phyloP scores from a whole-genome alignment of 495 filamentous ascomycete species.

The Tuber microsphaerosporum region DNA sequence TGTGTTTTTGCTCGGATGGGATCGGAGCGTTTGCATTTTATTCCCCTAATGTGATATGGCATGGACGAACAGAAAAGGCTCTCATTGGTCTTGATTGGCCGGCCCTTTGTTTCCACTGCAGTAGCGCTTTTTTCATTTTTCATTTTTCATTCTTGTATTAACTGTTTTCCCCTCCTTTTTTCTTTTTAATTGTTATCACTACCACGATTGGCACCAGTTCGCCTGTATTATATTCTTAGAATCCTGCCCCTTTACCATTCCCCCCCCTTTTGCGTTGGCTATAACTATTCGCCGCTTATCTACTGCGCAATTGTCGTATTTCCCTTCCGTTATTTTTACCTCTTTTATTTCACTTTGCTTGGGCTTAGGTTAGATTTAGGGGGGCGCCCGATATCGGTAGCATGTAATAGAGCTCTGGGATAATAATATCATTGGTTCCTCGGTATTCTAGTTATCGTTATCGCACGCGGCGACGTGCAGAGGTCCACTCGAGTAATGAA shows the following conservation, averaged over 20 bases:
- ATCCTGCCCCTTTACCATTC: neutral
- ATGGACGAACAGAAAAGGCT: constrained; percentile 27
- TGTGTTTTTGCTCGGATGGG: constrained; percentile 15
- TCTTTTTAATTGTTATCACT: constrained; percentile 19
- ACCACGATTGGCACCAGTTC: constrained; percentile 14
- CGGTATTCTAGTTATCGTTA: neutral
- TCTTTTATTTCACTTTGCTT: neutral
- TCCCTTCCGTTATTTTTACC: neutral
- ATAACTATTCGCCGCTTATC: neutral
- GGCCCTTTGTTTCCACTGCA: constrained; percentile 1
- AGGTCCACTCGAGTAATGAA: neutral
- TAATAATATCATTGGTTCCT: neutral
- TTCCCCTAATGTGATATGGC: constrained; percentile 22
- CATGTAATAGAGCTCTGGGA: neutral
- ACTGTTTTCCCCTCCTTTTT: constrained; percentile 11
- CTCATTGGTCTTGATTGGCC: neutral
- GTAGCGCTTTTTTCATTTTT: neutral
- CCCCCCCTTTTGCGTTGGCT: neutral
- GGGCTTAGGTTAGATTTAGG: neutral
- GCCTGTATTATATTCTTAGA: neutral
- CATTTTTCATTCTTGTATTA: neutral
- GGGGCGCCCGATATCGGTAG: neutral
- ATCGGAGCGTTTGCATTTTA: constrained; percentile 17
- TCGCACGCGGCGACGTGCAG: neutral
- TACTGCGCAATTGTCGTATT: neutral